phyloP scores from a whole-genome alignment of 768 basidiomycete genomes.

The Pleurotus pulmonarius region DNA sequence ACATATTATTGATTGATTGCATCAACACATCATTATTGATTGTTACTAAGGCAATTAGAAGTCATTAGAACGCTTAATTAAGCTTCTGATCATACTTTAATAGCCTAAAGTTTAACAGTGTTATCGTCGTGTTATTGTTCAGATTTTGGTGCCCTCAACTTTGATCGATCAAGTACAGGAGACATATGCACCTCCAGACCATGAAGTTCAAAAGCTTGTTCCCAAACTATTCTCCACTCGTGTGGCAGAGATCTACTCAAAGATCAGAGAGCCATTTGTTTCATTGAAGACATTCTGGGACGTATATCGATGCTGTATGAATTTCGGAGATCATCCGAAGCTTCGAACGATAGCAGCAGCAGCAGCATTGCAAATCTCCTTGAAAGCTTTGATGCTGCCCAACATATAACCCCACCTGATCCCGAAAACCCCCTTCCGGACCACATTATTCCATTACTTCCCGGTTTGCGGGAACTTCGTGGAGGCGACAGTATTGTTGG shows the following conservation, averaged over 20 bases:
- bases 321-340: not conserved
- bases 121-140: no score
- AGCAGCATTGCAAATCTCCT: not conserved
- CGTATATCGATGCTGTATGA: not conserved
- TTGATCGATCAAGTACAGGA: constrained; percentile 1
- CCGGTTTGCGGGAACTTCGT: constrained; percentile 10
- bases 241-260: constrained; percentile 13
- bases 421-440: not conserved
- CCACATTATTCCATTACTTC: constrained; percentile 5
- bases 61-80: no score
- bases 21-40: no score
- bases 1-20: no score
- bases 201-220: constrained; percentile 30
- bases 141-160: no score
- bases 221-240: constrained; percentile 22
- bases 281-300: constrained; percentile 19
- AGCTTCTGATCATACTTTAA: no score
- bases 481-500: constrained; percentile 12
- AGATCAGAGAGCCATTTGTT: constrained; percentile 21
- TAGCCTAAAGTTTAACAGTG: no score
- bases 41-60: no score
- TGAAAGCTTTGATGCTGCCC: not conserved
- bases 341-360: not conserved
- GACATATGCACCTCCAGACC: constrained; percentile 25
- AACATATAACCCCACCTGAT: not conserved